Evolutionary conservation across 2,329 filamentous ascomycete species (phyloP).

Genomic region (Onygenales sp.): DNA sequence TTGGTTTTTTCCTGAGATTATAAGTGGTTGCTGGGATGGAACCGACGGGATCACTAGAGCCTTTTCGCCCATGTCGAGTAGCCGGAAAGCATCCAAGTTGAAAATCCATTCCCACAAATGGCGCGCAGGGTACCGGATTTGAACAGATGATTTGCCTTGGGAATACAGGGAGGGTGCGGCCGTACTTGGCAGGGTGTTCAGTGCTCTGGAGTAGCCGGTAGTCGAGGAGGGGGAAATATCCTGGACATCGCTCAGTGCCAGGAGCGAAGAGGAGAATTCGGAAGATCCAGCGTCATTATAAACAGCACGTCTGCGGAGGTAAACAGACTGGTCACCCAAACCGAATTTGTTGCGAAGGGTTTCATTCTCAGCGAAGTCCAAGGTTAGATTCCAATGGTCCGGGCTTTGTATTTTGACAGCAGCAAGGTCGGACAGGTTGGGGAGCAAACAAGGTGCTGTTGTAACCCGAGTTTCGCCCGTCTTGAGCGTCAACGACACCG

Average conservation of each 20-base stretch:
- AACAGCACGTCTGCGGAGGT: slow-evolving; percentile 60
- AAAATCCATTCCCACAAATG: slow-evolving; percentile 68
- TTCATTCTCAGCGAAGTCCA: slow-evolving; percentile 61
- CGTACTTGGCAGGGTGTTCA: background rate
- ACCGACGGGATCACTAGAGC: slow-evolving; percentile 48
- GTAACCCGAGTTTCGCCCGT: slow-evolving; percentile 26
- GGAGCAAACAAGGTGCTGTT: slow-evolving; percentile 49
- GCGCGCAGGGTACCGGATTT: slow-evolving; percentile 22
- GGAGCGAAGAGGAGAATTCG: slow-evolving; percentile 64
- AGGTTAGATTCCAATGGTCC: slow-evolving; percentile 70
- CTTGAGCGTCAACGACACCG: slow-evolving; percentile 56
- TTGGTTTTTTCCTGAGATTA: slow-evolving; percentile 22
- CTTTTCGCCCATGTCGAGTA: slow-evolving; percentile 56
- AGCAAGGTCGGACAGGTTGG: slow-evolving; percentile 30
- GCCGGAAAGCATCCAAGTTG: slow-evolving; percentile 44
- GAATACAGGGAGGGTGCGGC: slow-evolving; percentile 7
- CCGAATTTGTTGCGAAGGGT: slow-evolving; percentile 55
- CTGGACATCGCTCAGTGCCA: slow-evolving; percentile 58
- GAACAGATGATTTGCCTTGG: slow-evolving; percentile 16
- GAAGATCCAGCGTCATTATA: slow-evolving; percentile 51
- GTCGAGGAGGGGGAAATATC: slow-evolving; percentile 27
- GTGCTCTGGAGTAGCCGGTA: background rate
- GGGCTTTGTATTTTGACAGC: slow-evolving; percentile 35
- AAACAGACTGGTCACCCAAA: slow-evolving; percentile 58
- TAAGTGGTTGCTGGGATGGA: slow-evolving; percentile 21